phyloP scores from a whole-genome alignment of 257 asterid species.

The Voacanga thouarsii region DNA sequence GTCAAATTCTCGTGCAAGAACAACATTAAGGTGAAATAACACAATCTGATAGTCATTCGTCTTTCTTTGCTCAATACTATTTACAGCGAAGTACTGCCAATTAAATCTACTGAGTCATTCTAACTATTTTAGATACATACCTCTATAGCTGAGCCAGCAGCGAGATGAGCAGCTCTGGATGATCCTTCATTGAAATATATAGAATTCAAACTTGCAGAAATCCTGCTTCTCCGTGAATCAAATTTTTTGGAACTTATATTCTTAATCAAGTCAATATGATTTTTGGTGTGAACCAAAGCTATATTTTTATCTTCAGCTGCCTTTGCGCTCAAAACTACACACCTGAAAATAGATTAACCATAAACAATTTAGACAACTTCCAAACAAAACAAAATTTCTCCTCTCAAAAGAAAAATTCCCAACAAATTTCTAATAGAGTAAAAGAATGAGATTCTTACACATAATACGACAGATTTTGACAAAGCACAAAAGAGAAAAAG shows the following conservation, averaged over 20 bases:
- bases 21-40: not conserved
- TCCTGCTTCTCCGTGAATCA: constrained; percentile 36
- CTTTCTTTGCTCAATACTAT: not conserved
- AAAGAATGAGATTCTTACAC: not conserved
- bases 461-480: not conserved
- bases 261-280: constrained; percentile 63
- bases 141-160: constrained; percentile 92
- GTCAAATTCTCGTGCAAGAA: not conserved
- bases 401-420: not conserved
- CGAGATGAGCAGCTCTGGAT: constrained; percentile 84
- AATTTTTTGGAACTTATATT: constrained; percentile 50
- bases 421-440: not conserved
- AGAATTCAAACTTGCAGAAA: constrained; percentile 59
- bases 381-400: not conserved
- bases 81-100: too few species aligned
- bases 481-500: constrained; percentile 1
- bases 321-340: constrained; percentile 59
- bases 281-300: constrained; percentile 71
- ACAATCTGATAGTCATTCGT: not conserved
- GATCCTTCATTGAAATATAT: constrained; percentile 90
- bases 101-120: not conserved
- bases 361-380: constrained; percentile 5
- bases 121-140: constrained; percentile 28
- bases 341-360: constrained; percentile 43
- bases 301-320: constrained; percentile 61